These are phyloP conservation scores for Colletotrichum costaricense DNA, from an alignment of 2,329 filamentous ascomycete species.

Conservation along the genomic window DNA sequence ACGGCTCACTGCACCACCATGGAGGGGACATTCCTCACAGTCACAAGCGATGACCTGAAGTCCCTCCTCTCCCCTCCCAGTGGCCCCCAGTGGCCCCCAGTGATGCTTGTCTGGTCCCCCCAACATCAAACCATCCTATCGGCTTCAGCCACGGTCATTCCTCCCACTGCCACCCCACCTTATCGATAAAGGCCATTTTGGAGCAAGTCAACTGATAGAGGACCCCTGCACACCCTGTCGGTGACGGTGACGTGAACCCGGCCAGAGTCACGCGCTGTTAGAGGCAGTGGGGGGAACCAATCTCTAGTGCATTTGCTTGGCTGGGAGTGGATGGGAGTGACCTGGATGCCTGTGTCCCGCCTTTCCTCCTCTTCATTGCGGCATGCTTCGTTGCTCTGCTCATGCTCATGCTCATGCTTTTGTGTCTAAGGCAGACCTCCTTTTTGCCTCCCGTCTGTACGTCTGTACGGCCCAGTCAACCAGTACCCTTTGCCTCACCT, in stretches of 20 bases:
- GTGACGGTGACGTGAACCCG: constrained; percentile 36
- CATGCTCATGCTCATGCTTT: not conserved
- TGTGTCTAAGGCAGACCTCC: not conserved
- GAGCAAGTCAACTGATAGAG: constrained; percentile 26
- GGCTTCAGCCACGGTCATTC: constrained; percentile 12
- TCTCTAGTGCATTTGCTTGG: constrained; percentile 23
- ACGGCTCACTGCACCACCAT: constrained; percentile 6
- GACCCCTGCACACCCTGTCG: constrained; percentile 30
- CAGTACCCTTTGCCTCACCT: no score
- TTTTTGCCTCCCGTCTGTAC: constrained; percentile 2
- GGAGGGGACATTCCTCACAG: constrained; percentile 3
- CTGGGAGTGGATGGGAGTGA: not conserved
- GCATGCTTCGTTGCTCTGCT: not conserved
- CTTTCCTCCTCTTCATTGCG: not conserved
- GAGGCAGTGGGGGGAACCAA: constrained; percentile 25
- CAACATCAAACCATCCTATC: constrained; percentile 1
- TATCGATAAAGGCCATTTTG: constrained; percentile 29
- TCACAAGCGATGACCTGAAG: not conserved
- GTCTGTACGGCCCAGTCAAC: not conserved
- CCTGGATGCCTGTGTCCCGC: not conserved
- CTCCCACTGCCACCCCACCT: not conserved
- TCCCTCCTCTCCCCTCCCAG: not conserved
- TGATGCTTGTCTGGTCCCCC: no score
- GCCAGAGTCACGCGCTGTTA: constrained; percentile 34
- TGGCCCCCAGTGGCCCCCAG: no score